These are phyloP conservation scores for Boletus subluridellus DNA, from an alignment of 1,284 basidiomycete genomes.

Conservation along the genomic window DNA sequence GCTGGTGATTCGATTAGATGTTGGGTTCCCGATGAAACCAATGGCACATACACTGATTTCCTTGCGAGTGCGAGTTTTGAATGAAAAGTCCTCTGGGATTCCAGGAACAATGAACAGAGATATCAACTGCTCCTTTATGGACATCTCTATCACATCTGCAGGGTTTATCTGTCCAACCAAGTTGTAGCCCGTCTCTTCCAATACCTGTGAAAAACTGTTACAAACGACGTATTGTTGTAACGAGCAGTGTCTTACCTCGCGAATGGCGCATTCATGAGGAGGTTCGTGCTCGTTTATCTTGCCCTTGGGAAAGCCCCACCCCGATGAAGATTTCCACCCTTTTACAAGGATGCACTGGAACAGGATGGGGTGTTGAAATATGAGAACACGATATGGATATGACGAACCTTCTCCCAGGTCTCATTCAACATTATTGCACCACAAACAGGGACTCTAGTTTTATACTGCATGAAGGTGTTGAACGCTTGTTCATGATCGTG, in stretches of 20 bases:
- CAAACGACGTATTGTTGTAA: constrained; percentile 3
- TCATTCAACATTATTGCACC: constrained; percentile 94
- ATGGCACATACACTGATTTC: constrained; percentile 87
- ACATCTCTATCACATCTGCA: constrained; percentile 77
- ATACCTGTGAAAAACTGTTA: constrained; percentile 53
- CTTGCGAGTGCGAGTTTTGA: constrained; percentile 93
- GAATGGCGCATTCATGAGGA: constrained; percentile 77
- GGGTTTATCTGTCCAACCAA: constrained; percentile 67
- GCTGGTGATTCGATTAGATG: constrained; percentile 47
- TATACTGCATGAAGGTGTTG: constrained; percentile 89
- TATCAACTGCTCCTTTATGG: constrained; percentile 86
- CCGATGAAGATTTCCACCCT: constrained; percentile 94
- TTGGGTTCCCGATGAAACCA: background rate
- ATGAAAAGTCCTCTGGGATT: constrained; percentile 86
- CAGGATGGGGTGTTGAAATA: constrained; percentile 9
- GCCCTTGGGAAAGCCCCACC: constrained; percentile 98
- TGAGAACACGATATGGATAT: constrained; percentile 2
- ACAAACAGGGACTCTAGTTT: constrained; percentile 97
- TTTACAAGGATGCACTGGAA: constrained; percentile 87
- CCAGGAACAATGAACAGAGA: constrained; percentile 90
- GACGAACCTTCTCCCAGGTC: constrained; percentile 82
- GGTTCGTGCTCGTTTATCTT: constrained; percentile 97
- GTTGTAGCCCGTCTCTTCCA: constrained; percentile 94
- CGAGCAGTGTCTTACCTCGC: constrained; percentile 63
- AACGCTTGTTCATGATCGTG: constrained; percentile 79